Evolutionary conservation across 2,329 filamentous ascomycete species (phyloP).

Genomic region (Ceratocystis papillata): DNA sequence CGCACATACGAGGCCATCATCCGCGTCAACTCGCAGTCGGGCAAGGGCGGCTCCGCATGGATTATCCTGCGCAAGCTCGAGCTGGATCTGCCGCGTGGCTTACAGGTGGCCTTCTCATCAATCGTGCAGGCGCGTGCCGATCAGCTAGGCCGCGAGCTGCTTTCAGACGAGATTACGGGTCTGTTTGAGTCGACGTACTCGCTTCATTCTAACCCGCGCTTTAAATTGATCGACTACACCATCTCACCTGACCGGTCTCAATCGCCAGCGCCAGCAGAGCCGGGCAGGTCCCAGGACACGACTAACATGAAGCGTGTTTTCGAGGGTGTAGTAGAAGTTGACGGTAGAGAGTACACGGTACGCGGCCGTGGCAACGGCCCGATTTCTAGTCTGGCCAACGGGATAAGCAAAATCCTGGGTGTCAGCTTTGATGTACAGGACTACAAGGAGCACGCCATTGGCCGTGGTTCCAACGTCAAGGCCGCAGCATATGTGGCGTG

Average conservation of each 20-base stretch:
- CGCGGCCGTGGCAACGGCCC: slow-evolving; percentile 78
- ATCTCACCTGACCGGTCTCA: slow-evolving; percentile 73
- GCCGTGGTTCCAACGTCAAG: slow-evolving; percentile 68
- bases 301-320: slow-evolving; percentile 72
- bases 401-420: slow-evolving; percentile 58
- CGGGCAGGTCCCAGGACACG: slow-evolving; percentile 64
- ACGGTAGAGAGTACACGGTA: slow-evolving; percentile 67
- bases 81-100: slow-evolving; percentile 81
- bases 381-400: slow-evolving; percentile 77
- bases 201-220: slow-evolving; percentile 60
- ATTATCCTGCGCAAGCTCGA: slow-evolving; percentile 81
- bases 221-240: slow-evolving; percentile 81
- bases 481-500: slow-evolving; percentile 95
- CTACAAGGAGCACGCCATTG: slow-evolving; percentile 94
- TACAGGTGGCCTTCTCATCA: slow-evolving; percentile 83
- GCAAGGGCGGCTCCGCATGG: slow-evolving; percentile 91
- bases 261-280: slow-evolving; percentile 57
- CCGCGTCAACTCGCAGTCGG: slow-evolving; percentile 90
- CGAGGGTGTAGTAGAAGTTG: slow-evolving; percentile 71
- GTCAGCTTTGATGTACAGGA: slow-evolving; percentile 84
- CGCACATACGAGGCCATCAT: slow-evolving; percentile 97
- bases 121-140: slow-evolving; percentile 78
- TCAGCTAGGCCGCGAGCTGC: slow-evolving; percentile 67
- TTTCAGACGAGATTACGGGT: slow-evolving; percentile 69
- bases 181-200: slow-evolving; percentile 88